A percentile compares a stretch with the other conserved stretches of the same genome.
Evolutionary conservation across 2,329 filamentous ascomycete species (phyloP).

Genomic region (Pyricularia grisea): DNA sequence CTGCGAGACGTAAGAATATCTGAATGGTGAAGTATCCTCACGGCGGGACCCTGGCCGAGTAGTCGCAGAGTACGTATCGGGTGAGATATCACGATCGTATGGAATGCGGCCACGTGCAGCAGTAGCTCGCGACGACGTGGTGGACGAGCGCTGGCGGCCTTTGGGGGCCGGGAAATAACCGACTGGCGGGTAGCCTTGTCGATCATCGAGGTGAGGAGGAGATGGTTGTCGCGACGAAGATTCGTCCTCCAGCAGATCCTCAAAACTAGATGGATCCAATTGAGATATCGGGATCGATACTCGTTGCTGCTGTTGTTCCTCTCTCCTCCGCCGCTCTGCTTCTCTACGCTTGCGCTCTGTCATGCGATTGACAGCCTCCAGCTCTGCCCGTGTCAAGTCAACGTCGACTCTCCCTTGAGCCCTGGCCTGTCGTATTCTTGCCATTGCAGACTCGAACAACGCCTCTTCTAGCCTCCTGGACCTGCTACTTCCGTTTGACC

Average conservation of each 20-base stretch:
- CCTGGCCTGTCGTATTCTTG: conserved; percentile 70
- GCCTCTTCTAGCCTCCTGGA: conserved; percentile 58
- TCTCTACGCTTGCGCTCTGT: conserved; percentile 48
- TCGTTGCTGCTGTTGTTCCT: conserved; percentile 31
- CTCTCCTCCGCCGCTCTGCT: conserved; percentile 19
- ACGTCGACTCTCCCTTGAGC: conserved; percentile 70
- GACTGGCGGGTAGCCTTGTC: conserved; percentile 32
- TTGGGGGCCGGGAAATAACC: conserved; percentile 41
- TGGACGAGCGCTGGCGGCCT: conserved; percentile 16
- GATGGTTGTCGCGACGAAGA: background rate
- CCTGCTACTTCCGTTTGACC: conserved; percentile 15
- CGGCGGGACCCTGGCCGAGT: conserved; percentile 15
- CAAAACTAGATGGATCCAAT: conserved; percentile 32
- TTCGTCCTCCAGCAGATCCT: conserved; percentile 19
- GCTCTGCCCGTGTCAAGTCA: conserved; percentile 67
- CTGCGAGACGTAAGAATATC: conserved; percentile 33
- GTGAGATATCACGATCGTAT: background rate
- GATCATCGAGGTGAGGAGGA: conserved; percentile 15
- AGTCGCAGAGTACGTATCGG: background rate
- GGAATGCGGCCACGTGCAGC: background rate
- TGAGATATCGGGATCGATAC: conserved; percentile 44
- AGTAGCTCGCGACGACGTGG: conserved; percentile 15
- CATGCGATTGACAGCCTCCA: conserved; percentile 67
- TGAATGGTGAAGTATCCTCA: conserved; percentile 30
- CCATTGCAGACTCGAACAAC: conserved; percentile 68